Evolutionary conservation across 345 rosid species (phyloP).

Genomic region (Hibiscus mutabilis): DNA sequence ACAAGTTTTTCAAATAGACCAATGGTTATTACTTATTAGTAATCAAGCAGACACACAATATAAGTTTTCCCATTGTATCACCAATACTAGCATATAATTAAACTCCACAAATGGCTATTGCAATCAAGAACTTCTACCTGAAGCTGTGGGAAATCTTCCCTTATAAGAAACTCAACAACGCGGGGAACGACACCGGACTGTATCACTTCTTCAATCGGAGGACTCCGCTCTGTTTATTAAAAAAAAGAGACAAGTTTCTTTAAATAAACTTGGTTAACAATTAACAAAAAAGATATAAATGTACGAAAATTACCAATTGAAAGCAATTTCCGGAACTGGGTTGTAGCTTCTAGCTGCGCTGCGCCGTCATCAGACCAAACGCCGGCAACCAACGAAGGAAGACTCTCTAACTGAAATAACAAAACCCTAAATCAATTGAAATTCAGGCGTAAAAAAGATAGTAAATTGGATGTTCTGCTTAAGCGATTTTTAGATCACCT

Average conservation of each 20-base stretch:
- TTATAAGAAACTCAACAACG: conserved; percentile 80
- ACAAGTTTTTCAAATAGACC: neutral
- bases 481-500: conserved; percentile 27
- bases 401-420: conserved; percentile 60
- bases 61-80: conserved; percentile 1
- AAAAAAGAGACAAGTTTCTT: neutral
- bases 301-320: conserved; percentile 48
- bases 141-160: conserved; percentile 69
- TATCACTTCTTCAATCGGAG: conserved; percentile 83
- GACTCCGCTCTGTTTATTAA: conserved; percentile 51
- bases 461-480: neutral
- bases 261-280: neutral
- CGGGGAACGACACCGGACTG: conserved; percentile 74
- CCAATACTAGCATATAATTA: neutral
- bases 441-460: neutral
- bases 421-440: neutral
- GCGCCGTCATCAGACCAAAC: conserved; percentile 47
- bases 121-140: conserved; percentile 38
- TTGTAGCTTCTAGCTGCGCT: conserved; percentile 73
- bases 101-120: neutral
- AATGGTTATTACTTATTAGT: neutral
- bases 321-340: conserved; percentile 78
- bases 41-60: conserved; percentile 85
- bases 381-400: conserved; percentile 65
- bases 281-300: neutral